phyloP scores from a whole-genome alignment of 2,329 filamentous ascomycete genomes.

The Lojkania enalia region DNA sequence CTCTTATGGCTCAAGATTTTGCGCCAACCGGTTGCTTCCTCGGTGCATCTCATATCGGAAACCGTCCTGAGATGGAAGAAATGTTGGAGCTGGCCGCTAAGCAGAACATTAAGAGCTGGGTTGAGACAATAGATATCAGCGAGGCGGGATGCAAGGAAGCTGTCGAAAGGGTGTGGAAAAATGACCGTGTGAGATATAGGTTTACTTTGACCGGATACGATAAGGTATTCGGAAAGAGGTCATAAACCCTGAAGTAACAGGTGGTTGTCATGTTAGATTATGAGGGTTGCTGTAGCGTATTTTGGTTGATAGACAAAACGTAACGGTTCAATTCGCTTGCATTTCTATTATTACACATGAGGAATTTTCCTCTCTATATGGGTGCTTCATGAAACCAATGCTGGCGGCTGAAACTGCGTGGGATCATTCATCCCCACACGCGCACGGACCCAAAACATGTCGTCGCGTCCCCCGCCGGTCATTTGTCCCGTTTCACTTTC shows the following conservation, averaged over 20 bases:
- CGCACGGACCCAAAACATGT: background rate
- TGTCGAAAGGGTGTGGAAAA: constrained; percentile 66
- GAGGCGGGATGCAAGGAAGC: constrained; percentile 71
- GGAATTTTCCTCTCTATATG: no score
- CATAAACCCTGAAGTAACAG: no score
- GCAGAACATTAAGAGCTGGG: constrained; percentile 58
- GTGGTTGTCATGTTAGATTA: no score
- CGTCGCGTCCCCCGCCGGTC: no score
- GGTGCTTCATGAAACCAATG: no score
- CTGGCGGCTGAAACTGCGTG: no score
- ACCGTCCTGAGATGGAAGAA: constrained; percentile 54
- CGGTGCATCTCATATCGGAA: constrained; percentile 56
- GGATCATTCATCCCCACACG: no score
- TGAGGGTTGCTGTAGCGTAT: no score
- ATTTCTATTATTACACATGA: no score
- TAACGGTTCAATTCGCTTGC: no score
- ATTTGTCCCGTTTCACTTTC: no score
- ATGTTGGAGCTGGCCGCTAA: constrained; percentile 56
- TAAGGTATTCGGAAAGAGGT: constrained; percentile 63
- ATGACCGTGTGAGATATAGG: constrained; percentile 72
- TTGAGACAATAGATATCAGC: constrained; percentile 71
- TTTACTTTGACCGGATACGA: constrained; percentile 71
- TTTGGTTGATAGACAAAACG: no score
- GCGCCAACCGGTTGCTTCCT: constrained; percentile 68
- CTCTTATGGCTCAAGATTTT: constrained; percentile 74